Evolutionary conservation across 208 protist genomes (phyloP), one percentile per base, ranked within the genome.

Genomic region (Trypanosoma caninum): DNA sequence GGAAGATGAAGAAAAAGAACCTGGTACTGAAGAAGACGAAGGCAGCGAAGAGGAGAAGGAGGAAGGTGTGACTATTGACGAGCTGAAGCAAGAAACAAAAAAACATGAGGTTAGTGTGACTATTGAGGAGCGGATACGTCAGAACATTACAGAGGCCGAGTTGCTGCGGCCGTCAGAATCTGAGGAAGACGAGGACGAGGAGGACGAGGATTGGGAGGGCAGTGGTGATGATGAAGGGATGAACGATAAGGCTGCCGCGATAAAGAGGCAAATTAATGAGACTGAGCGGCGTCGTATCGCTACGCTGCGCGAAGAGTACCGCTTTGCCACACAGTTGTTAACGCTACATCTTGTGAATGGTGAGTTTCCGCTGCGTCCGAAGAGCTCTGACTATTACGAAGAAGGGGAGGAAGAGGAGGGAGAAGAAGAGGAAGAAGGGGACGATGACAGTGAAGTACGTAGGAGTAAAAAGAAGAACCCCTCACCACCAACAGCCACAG

Each of bases 231-330:
- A 80, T 10, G 78, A 79, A n/a, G 78, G 78, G n/a, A 47, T 70
- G 50, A 74, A 85, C 47, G 79, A 78, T 41, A 60, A 69, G 54
- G 69, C 23, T 59, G 72, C 41, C 61, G 71, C 11, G 64, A 64
- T 20, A 57, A 58, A 31, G 65, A 74, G 31, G 72, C 65, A 28
- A 59, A 64, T 45, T 72, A 59, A 40, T 68, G 72, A 37, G 76
- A 79, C 44, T 31, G 87, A 94, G 68, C 69, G 64, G 27, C 61
- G 78, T 6, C 77, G 76, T 46, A 80, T 94, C 31, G 60, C 58
- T 11, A 76, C 58, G 14, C 72, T 91, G 9, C 79, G 87, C 3
- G 76, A 74, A 20, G 78, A 78, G 65, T 91, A 91, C 58, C 65
- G 74, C n/a, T 73, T 91, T 8, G 74, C 68, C 14, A 66, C 75